These are phyloP conservation scores for Bryoerythrophyllum caledonicum DNA, from an alignment of 225 moss, liverwort and hornwort genomes.

Conservation along the genomic window DNA sequence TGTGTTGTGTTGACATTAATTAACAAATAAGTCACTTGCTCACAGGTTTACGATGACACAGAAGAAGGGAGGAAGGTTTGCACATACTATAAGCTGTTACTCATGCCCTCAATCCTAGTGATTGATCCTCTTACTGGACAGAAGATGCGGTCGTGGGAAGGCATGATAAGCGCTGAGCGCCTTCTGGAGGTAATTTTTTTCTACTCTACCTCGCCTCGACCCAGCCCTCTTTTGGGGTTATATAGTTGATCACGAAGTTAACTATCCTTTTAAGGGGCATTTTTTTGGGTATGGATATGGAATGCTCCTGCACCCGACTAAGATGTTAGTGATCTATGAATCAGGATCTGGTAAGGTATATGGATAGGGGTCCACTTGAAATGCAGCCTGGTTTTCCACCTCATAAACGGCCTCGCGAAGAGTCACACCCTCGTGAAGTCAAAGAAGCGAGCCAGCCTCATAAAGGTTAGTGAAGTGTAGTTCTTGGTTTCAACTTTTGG, in stretches of 20 bases:
- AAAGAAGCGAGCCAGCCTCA: conserved; percentile 42
- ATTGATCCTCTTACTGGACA: conserved; percentile 95
- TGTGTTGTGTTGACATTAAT: background rate
- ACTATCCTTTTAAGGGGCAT: background rate
- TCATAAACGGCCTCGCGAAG: conserved; percentile 89
- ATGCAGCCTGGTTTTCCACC: conserved; percentile 82
- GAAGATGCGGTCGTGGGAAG: conserved; percentile 98
- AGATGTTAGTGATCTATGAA: conserved; percentile 19
- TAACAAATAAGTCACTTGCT: conserved; percentile 11
- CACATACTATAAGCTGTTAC: conserved; percentile 85
- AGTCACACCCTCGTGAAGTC: conserved; percentile 66
- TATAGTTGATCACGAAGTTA: background rate
- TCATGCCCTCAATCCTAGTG: conserved; percentile 90
- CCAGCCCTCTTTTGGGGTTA: background rate
- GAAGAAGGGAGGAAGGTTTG: conserved; percentile 98
- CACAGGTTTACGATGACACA: conserved; percentile 81
- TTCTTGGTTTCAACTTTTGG: conserved; percentile 9
- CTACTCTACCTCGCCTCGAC: background rate
- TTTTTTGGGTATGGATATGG: background rate
- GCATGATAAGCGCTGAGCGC: conserved; percentile 94
- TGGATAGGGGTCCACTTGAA: conserved; percentile 93
- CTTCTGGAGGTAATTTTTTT: conserved; percentile 71
- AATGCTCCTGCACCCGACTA: background rate
- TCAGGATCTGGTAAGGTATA: conserved; percentile 89
- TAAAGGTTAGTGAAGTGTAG: conserved; percentile 26